phyloP scores from a whole-genome alignment of 2,329 filamentous ascomycete species.

The Scytalidium sp. region DNA sequence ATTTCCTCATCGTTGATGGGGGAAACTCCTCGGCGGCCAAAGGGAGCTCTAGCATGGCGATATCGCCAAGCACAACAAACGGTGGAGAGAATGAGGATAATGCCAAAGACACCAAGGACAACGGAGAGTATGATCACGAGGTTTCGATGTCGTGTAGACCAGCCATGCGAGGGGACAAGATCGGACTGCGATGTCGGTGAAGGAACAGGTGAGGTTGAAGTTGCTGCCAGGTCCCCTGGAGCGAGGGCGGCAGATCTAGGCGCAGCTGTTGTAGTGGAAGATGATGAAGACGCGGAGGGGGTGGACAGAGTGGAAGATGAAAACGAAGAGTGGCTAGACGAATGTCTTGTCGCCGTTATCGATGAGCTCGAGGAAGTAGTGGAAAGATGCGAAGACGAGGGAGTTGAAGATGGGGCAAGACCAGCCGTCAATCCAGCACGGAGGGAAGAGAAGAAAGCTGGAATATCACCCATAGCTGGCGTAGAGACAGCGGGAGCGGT shows the following conservation, averaged over 20 bases:
- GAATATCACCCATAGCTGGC: too few species aligned
- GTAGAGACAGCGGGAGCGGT: too few species aligned
- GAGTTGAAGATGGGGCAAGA: neutral
- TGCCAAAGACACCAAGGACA: slow-evolving; percentile 21
- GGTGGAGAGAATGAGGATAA: slow-evolving; percentile 15
- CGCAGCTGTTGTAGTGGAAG: neutral
- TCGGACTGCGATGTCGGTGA: neutral
- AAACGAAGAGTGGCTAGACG: neutral
- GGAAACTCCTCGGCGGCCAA: slow-evolving; percentile 54
- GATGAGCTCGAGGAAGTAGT: neutral
- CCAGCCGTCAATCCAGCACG: neutral
- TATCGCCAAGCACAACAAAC: slow-evolving; percentile 20
- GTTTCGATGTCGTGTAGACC: slow-evolving; percentile 1
- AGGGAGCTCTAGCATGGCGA: slow-evolving; percentile 27
- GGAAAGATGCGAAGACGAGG: too few species aligned
- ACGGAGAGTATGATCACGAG: slow-evolving; percentile 3
- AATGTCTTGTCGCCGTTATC: neutral
- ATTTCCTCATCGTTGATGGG: slow-evolving; percentile 66
- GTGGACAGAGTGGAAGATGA: neutral
- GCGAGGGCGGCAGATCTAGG: neutral
- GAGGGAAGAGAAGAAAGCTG: neutral
- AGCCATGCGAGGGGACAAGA: neutral
- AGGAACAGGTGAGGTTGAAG: neutral
- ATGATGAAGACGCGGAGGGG: neutral
- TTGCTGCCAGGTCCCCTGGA: neutral